These are phyloP conservation scores for Alliaria petiolata DNA, from an alignment of 345 rosid genomes.

Conservation along the genomic window DNA sequence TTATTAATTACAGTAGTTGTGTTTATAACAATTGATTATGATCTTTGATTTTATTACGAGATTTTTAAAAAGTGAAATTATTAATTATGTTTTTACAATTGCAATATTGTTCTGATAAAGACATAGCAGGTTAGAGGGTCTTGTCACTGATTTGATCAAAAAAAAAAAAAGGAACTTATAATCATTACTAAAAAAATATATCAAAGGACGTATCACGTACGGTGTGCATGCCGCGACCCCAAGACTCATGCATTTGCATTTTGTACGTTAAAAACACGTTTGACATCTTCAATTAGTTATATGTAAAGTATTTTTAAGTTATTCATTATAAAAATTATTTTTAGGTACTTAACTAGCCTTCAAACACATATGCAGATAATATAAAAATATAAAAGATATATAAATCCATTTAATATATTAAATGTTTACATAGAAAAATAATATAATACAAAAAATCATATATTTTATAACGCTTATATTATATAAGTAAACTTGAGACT, in stretches of 20 bases:
- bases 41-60: not conserved
- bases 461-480: too few species aligned
- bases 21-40: too few species aligned
- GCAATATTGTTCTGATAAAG: not conserved
- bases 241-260: slow-evolving; percentile 9
- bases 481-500: not conserved
- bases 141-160: not conserved
- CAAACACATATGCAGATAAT: too few species aligned
- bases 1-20: not conserved
- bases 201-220: slow-evolving; percentile 12
- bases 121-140: not conserved
- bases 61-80: not conserved
- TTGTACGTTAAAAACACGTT: slow-evolving; percentile 1
- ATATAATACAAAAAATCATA: too few species aligned
- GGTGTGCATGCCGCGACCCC: slow-evolving; percentile 1
- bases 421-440: too few species aligned
- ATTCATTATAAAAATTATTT: too few species aligned
- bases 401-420: too few species aligned
- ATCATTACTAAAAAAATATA: not conserved
- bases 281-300: not conserved
- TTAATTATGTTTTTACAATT: not conserved
- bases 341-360: not conserved
- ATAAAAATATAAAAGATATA: too few species aligned
- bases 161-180: too few species aligned
- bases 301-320: not conserved